These are phyloP conservation scores for Kwoniella sp. DNA, from an alignment of 768 basidiomycete genomes.

Conservation along the genomic window DNA sequence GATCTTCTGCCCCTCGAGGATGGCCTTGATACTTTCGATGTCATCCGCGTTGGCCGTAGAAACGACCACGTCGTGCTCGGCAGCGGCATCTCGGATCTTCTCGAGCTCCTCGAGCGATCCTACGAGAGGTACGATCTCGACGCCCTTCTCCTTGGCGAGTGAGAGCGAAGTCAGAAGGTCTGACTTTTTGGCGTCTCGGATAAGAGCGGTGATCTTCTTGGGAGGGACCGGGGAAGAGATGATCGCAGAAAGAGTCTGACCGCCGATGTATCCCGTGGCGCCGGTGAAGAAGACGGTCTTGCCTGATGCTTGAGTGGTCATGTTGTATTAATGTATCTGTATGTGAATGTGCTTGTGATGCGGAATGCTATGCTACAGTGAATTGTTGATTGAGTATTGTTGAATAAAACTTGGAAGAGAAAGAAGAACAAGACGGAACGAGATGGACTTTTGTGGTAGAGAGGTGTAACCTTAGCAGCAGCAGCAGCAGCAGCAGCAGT, in stretches of 20 bases:
- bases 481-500: not conserved
- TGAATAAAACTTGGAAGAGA: not conserved
- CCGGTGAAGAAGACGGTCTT: slow-evolving; percentile 28
- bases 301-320: slow-evolving; percentile 19
- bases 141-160: slow-evolving; percentile 22
- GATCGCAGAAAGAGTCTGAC: slow-evolving; percentile 16
- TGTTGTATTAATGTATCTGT: slow-evolving; percentile 2
- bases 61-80: slow-evolving; percentile 46
- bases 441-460: not conserved
- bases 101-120: slow-evolving; percentile 46
- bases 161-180: slow-evolving; percentile 35
- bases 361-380: not conserved
- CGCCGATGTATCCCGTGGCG: slow-evolving; percentile 28
- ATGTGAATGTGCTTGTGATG: not conserved
- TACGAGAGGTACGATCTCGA: slow-evolving; percentile 34
- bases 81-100: slow-evolving; percentile 39
- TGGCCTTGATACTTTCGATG: slow-evolving; percentile 39
- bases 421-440: slow-evolving; percentile 1
- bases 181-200: slow-evolving; percentile 41
- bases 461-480: not conserved
- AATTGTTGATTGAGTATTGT: not conserved
- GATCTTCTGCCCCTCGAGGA: slow-evolving; percentile 47
- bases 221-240: slow-evolving; percentile 31
- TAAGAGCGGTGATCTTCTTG: slow-evolving; percentile 39
- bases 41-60: slow-evolving; percentile 52